These are phyloP conservation scores for Epichloe uncinata DNA, from an alignment of 2,329 filamentous ascomycete genomes.

Conservation along the genomic window DNA sequence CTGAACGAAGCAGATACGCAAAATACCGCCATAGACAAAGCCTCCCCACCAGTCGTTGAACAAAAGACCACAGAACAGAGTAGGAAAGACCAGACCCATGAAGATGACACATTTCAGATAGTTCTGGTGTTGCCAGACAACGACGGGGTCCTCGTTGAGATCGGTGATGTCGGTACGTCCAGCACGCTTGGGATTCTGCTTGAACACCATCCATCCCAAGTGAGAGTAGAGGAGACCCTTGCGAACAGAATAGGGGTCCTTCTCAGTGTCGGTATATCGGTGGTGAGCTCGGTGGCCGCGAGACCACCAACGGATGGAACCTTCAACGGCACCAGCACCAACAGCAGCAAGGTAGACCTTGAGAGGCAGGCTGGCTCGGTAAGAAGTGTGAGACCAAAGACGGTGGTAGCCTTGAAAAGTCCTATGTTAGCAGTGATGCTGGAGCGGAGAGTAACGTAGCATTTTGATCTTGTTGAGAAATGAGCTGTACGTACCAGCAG, in stretches of 20 bases:
- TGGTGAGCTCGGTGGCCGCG: slow-evolving; percentile 79
- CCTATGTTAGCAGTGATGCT: background rate
- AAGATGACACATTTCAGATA: slow-evolving; percentile 67
- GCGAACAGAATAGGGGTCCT: slow-evolving; percentile 82
- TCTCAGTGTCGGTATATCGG: slow-evolving; percentile 84
- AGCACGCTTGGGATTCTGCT: slow-evolving; percentile 82
- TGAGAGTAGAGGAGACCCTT: slow-evolving; percentile 71
- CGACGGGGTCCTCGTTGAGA: slow-evolving; percentile 72
- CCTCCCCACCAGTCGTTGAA: slow-evolving; percentile 76
- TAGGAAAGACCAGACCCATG: slow-evolving; percentile 68
- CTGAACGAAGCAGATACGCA: slow-evolving; percentile 81
- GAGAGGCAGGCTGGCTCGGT: slow-evolving; percentile 62
- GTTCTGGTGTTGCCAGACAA: slow-evolving; percentile 79
- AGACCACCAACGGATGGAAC: slow-evolving; percentile 82
- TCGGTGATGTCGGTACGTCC: slow-evolving; percentile 82
- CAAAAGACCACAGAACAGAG: slow-evolving; percentile 58
- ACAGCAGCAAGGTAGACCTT: slow-evolving; percentile 72
- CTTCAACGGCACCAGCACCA: slow-evolving; percentile 72
- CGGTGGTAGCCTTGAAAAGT: slow-evolving; percentile 38
- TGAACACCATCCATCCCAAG: slow-evolving; percentile 85
- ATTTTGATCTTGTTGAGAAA: background rate
- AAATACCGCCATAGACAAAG: slow-evolving; percentile 73
- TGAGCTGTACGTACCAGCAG: slow-evolving; percentile 45
- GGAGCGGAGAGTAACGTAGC: background rate
- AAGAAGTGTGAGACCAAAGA: slow-evolving; percentile 77